These are phyloP conservation scores for Chenopodium berlandieri DNA, from an alignment of 148 eudicot genomes.

Conservation along the genomic window DNA sequence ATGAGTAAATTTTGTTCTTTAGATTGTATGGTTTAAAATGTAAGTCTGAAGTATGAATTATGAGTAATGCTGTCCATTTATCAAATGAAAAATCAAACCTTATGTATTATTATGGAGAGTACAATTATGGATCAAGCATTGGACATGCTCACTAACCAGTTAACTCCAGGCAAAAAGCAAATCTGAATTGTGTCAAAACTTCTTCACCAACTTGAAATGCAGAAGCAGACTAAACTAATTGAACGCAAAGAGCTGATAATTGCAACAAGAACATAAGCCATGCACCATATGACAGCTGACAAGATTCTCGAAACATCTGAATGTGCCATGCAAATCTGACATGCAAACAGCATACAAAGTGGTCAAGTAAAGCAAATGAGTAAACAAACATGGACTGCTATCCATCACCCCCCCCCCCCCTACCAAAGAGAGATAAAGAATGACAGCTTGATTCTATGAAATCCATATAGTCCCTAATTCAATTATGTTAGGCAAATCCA, in stretches of 20 bases:
- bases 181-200: slow-evolving; percentile 1
- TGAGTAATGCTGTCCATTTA: background rate
- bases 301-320: slow-evolving; percentile 21
- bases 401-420: background rate
- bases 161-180: slow-evolving; percentile 7
- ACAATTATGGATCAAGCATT: background rate
- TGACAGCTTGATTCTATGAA: background rate
- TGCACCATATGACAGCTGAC: slow-evolving; percentile 36
- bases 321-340: slow-evolving; percentile 39
- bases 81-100: background rate
- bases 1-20: background rate
- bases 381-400: background rate
- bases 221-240: slow-evolving; percentile 27
- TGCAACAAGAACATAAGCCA: slow-evolving; percentile 38
- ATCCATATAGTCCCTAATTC: background rate
- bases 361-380: slow-evolving; percentile 4
- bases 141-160: slow-evolving; percentile 18
- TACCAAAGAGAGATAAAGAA: background rate
- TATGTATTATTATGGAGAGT: background rate
- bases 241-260: slow-evolving; percentile 29
- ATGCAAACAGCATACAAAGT: background rate
- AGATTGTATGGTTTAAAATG: background rate
- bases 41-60: background rate
- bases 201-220: slow-evolving; percentile 27
- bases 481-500: background rate